Evolutionary conservation across 192 early-diverging fungal species (phyloP).

Genomic region (Umbelopsis sp.): DNA sequence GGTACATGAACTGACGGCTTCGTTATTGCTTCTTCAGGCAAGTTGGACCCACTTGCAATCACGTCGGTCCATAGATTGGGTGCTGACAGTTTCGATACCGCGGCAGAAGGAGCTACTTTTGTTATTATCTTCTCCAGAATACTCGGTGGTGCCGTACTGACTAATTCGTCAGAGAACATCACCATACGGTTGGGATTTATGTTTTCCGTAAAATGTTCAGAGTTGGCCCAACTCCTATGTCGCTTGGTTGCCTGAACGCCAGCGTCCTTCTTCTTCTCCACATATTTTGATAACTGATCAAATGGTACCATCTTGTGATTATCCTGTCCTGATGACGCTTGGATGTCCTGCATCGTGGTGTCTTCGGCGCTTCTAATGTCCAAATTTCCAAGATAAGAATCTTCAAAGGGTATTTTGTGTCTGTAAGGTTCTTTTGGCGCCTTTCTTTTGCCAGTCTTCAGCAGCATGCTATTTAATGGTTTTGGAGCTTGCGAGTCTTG

Average conservation of each 20-base stretch:
- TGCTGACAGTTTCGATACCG: slow-evolving; percentile 28
- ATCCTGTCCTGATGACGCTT: background rate
- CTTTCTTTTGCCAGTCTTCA: slow-evolving; percentile 4
- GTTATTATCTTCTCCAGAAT: slow-evolving; percentile 26
- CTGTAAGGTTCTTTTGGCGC: slow-evolving; percentile 25
- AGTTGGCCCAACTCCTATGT: slow-evolving; percentile 5
- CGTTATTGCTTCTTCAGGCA: background rate
- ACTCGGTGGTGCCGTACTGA: background rate
- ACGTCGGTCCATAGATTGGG: slow-evolving; percentile 34
- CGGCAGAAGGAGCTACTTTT: slow-evolving; percentile 26
- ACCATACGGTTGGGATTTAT: slow-evolving; percentile 8
- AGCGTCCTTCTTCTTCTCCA: slow-evolving; percentile 7
- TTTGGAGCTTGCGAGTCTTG: background rate
- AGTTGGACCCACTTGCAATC: slow-evolving; percentile 4
- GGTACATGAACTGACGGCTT: background rate
- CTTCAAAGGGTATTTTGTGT: slow-evolving; percentile 33
- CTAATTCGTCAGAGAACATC: slow-evolving; percentile 9
- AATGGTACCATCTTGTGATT: background rate
- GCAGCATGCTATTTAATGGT: background rate
- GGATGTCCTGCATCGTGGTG: slow-evolving; percentile 11
- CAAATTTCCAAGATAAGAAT: slow-evolving; percentile 25
- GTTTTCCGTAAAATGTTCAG: background rate
- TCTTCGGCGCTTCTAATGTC: slow-evolving; percentile 11
- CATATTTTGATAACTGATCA: slow-evolving; percentile 8
- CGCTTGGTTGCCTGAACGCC: slow-evolving; percentile 8